A percentile compares a stretch with the other conserved stretches of the same genome.
Evolutionary conservation across 805 yeast genomes (phyloP).

Genomic region (Spathaspora passalidarum): DNA sequence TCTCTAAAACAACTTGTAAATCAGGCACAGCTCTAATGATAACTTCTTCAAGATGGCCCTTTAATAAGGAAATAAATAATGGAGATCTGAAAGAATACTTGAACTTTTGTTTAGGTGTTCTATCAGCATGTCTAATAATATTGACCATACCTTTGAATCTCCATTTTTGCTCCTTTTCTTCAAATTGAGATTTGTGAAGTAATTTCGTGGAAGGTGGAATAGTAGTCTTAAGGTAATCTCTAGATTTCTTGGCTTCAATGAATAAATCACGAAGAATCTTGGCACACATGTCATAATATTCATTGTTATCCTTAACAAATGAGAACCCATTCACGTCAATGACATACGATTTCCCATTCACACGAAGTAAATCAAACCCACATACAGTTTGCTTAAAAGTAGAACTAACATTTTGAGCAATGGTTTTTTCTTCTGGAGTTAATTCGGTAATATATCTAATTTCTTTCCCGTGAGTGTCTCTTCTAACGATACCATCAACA

Average conservation of each 20-base stretch:
- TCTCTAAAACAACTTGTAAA: conserved; percentile 77
- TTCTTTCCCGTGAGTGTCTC: conserved; percentile 97
- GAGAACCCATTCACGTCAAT: conserved; percentile 98
- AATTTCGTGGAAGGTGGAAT: conserved; percentile 33
- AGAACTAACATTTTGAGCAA: conserved; percentile 74
- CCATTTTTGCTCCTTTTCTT: conserved; percentile 87
- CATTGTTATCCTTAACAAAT: conserved; percentile 87
- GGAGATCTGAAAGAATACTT: conserved; percentile 92
- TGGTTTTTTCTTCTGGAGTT: conserved; percentile 66
- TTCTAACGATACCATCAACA: conserved; percentile 96
- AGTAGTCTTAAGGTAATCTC: conserved; percentile 37
- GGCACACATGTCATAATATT: conserved; percentile 83
- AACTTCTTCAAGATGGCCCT: conserved; percentile 95
- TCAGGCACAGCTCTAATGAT: conserved; percentile 89
- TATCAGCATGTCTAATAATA: conserved; percentile 94
- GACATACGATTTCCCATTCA: conserved; percentile 82
- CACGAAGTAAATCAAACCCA: conserved; percentile 92
- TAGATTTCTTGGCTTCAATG: conserved; percentile 45
- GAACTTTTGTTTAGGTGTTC: conserved; percentile 98
- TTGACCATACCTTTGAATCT: conserved; percentile 89
- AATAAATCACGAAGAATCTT: conserved; percentile 74
- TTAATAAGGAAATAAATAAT: conserved; percentile 77
- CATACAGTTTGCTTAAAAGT: conserved; percentile 91
- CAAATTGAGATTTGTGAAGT: conserved; percentile 35
- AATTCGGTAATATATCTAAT: conserved; percentile 84